These are phyloP conservation scores for Komagataella populi DNA, from an alignment of 805 yeast genomes.

Conservation along the genomic window DNA sequence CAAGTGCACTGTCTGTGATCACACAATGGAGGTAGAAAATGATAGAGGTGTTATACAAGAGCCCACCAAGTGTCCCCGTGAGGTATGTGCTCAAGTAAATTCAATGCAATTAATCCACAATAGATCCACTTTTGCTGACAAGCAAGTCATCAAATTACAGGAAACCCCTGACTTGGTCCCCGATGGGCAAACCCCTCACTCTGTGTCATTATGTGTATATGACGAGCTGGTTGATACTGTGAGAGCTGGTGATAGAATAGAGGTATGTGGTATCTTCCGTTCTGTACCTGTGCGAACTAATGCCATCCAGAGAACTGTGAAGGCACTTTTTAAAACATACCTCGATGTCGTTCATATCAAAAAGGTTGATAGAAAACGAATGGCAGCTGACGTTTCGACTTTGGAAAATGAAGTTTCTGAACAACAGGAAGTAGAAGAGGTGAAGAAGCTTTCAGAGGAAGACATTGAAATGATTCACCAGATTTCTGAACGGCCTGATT, in stretches of 20 bases:
- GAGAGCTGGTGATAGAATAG: constrained; percentile 93
- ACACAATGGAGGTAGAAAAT: constrained; percentile 80
- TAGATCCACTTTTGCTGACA: constrained; percentile 86
- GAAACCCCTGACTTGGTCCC: constrained; percentile 96
- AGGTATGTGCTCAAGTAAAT: constrained; percentile 65
- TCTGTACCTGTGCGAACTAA: constrained; percentile 86
- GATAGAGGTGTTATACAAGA: constrained; percentile 92
- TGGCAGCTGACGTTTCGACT: constrained; percentile 73
- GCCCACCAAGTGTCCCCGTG: constrained; percentile 88
- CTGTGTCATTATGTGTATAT: constrained; percentile 84
- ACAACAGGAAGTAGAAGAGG: constrained; percentile 65
- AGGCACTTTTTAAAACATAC: constrained; percentile 80
- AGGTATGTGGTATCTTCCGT: constrained; percentile 90
- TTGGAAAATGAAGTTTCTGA: constrained; percentile 43
- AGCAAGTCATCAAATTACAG: constrained; percentile 86
- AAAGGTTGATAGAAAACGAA: constrained; percentile 68
- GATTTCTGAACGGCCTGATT: constrained; percentile 54
- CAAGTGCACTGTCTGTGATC: constrained; percentile 90
- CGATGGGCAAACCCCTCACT: constrained; percentile 97
- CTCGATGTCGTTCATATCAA: constrained; percentile 88
- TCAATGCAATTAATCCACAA: constrained; percentile 89
- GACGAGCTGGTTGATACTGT: constrained; percentile 92
- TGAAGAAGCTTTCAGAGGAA: constrained; percentile 50
- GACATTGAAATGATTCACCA: constrained; percentile 55
- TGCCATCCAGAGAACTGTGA: constrained; percentile 71